These are phyloP conservation scores for Lignosus rhinocerotis DNA, from an alignment of 1,284 basidiomycete species.

Conservation along the genomic window DNA sequence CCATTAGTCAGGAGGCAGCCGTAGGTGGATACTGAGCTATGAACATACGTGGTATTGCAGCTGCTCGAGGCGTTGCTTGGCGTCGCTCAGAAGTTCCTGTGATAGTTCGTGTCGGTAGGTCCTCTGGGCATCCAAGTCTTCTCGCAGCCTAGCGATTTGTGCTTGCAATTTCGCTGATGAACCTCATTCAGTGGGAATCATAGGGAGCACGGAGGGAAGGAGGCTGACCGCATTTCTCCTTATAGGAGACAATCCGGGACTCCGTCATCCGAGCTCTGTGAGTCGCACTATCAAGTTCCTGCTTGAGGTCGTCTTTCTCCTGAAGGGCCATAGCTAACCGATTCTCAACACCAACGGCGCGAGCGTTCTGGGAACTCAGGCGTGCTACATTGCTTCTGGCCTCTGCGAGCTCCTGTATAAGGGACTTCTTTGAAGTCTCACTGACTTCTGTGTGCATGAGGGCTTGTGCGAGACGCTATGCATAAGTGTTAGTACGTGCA, in stretches of 20 bases:
- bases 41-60: conserved; percentile 55
- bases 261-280: conserved; percentile 75
- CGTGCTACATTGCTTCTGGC: conserved; percentile 70
- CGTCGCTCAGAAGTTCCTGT: conserved; percentile 71
- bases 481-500: background rate
- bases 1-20: background rate
- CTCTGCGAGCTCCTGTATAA: conserved; percentile 78
- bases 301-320: conserved; percentile 84
- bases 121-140: conserved; percentile 66
- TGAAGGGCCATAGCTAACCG: conserved; percentile 60
- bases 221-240: conserved; percentile 53
- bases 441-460: conserved; percentile 81
- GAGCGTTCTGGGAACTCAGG: conserved; percentile 67
- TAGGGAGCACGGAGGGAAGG: background rate
- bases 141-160: conserved; percentile 64
- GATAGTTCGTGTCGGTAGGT: conserved; percentile 72
- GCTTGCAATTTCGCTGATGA: conserved; percentile 68
- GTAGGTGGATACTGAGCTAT: background rate
- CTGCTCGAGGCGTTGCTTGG: conserved; percentile 63
- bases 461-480: conserved; percentile 77
- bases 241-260: conserved; percentile 58
- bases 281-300: conserved; percentile 77
- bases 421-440: conserved; percentile 75
- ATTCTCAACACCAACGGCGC: conserved; percentile 69
- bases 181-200: background rate